These are phyloP conservation scores for Pseudozyma sp. DNA, from an alignment of 1,284 basidiomycete genomes.

Conservation along the genomic window DNA sequence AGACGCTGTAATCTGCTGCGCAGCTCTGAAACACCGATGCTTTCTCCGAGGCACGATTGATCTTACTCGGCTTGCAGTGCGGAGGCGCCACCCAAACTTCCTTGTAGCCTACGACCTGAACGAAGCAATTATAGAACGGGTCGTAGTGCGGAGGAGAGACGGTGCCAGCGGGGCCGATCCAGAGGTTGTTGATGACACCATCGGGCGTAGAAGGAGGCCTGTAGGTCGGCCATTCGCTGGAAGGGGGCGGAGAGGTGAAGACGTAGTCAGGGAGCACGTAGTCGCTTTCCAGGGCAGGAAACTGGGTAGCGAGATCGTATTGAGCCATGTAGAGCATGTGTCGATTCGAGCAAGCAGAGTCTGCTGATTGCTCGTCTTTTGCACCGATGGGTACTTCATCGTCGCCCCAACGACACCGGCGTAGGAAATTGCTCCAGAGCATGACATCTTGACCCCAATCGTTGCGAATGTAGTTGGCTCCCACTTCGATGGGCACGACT, in stretches of 20 bases:
- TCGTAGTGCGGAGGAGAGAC: constrained; percentile 93
- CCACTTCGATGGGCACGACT: constrained; percentile 89
- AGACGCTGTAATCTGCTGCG: neutral
- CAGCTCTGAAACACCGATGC: neutral
- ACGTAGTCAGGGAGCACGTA: constrained; percentile 87
- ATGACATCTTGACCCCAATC: constrained; percentile 87
- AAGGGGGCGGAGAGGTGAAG: constrained; percentile 74
- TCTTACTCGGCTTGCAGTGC: constrained; percentile 18
- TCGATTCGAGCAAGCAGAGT: neutral
- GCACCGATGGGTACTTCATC: neutral
- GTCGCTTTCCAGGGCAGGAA: constrained; percentile 81
- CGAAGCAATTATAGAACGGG: constrained; percentile 90
- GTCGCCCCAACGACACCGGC: constrained; percentile 71
- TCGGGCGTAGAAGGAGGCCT: constrained; percentile 75
- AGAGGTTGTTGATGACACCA: constrained; percentile 81
- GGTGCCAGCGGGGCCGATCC: constrained; percentile 84
- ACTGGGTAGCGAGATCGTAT: constrained; percentile 85
- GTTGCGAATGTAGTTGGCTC: constrained; percentile 81
- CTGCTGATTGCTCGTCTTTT: constrained; percentile 5
- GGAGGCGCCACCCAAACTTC: constrained; percentile 91
- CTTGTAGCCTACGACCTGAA: constrained; percentile 87
- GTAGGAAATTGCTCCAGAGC: constrained; percentile 80
- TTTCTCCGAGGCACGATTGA: neutral
- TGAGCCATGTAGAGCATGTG: constrained; percentile 86
- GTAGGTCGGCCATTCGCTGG: constrained; percentile 71